Evolutionary conservation across 331 rosid genomes (phyloP), one percentile per base, ranked within the genome.

Genomic region (Acacia pycnantha): DNA sequence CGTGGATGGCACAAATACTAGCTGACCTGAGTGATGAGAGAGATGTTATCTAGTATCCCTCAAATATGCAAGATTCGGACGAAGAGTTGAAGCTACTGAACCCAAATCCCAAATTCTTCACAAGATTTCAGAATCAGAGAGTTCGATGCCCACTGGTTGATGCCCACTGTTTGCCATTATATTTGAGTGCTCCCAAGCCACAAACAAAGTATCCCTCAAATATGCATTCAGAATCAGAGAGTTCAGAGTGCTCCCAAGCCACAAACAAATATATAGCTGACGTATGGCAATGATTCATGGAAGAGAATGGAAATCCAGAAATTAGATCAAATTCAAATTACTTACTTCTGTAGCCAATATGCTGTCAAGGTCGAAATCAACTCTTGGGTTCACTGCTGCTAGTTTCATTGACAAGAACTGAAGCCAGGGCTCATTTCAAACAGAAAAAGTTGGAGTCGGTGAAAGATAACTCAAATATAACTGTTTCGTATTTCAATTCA

Each of bases 331-430:
- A 50, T 68, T 67, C 69, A 12, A 58, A 76, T 65, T 66, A 87
- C 99, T 87, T 89, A 96, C 98, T 81, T 90, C 98, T 47, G 88
- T 67, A 72, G 90, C 90, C 92, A 94, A 77, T 86, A 96, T 66
- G 81, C 89, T 85, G 82, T 96, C 97, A 11, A 96, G 89, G 87
- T 87, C 87, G 87, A 91, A 88, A 89, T 96, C 97, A 83, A 92
- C 86, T 86, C 91, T 86, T 53, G 98, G 99, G 82, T 91, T 89
- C 73, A 92, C 97, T 77, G 97, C 86, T 6, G 98, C 98, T 76
- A 96, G 94, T 84, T 93, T 96, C 98, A 94, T 96, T 47, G 99
- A 96, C 83, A 96, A 92, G 87, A 94, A 81, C 98, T 96, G 94
- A 86, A 91, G 77, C 82, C 79, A 83, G 59, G 69, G 83, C 37